Conservation (phyloP, 179 eudicot genomes). For the Corrigiola litoralis region DNA sequence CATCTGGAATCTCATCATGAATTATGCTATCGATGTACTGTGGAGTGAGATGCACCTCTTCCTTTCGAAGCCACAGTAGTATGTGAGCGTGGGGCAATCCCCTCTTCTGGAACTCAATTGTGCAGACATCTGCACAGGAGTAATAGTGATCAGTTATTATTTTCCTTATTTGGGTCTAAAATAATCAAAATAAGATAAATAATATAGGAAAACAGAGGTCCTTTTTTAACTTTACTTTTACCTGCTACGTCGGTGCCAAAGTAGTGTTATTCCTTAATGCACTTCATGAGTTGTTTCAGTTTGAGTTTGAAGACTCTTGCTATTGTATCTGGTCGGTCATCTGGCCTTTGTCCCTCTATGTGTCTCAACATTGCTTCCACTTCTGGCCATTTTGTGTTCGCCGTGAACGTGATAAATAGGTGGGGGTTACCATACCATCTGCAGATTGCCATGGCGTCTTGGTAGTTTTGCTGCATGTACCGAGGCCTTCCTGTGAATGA, state of each 20-base stretch:
- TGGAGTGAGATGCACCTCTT: background rate
- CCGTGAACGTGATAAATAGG: background rate
- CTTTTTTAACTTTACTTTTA: too few relatives aligned
- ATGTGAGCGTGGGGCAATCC: background rate
- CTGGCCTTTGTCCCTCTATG: background rate
- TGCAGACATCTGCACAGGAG: background rate
- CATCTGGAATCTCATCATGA: background rate
- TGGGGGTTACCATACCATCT: background rate
- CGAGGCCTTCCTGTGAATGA: conserved; percentile 14
- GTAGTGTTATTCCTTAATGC: background rate
- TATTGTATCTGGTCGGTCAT: background rate
- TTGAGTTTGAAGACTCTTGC: background rate
- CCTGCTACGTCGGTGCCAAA: background rate
- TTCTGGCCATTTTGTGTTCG: background rate
- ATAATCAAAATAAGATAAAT: background rate
- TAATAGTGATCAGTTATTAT: background rate
- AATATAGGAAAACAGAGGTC: too few relatives aligned
- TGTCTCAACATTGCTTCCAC: background rate
- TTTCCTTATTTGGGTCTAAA: background rate
- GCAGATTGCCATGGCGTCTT: background rate
- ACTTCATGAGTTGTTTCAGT: background rate
- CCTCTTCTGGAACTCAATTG: background rate
- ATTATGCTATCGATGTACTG: background rate
- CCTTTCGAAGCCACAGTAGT: background rate
- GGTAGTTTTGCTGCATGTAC: background rate